Percentiles rank a stretch among this genome's conserved stretches.
Evolutionary conservation across 169 alveolate species (phyloP).

Genomic region (Plasmodium fragile): DNA sequence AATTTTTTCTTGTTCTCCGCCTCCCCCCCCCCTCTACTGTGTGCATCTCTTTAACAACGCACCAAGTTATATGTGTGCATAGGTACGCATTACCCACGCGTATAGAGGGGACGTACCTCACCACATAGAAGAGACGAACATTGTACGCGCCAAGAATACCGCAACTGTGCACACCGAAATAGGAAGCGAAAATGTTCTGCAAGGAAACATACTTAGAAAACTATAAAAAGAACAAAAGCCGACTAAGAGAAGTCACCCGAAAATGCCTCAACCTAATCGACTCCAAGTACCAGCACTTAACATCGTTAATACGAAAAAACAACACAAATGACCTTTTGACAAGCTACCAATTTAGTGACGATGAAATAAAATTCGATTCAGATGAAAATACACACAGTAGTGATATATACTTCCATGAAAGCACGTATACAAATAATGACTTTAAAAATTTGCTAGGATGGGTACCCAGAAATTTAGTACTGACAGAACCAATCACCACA

Average conservation of each 20-base stretch:
- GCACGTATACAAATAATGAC: slow-evolving; percentile 61
- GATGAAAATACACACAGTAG: slow-evolving; percentile 25
- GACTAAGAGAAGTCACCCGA: slow-evolving; percentile 38
- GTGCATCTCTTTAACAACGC: slow-evolving; percentile 3
- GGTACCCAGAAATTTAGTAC: slow-evolving; percentile 65
- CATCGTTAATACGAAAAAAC: slow-evolving; percentile 16
- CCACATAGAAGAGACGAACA: neutral
- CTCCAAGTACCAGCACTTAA: slow-evolving; percentile 21
- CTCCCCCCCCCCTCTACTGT: neutral
- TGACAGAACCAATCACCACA: slow-evolving; percentile 27
- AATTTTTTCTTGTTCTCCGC: neutral
- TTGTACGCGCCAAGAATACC: neutral
- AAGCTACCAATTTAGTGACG: slow-evolving; percentile 70
- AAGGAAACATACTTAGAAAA: slow-evolving; percentile 25
- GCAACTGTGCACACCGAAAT: neutral
- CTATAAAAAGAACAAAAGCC: slow-evolving; percentile 35
- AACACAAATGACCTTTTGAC: slow-evolving; percentile 9
- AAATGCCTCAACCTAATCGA: slow-evolving; percentile 50
- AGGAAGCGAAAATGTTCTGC: slow-evolving; percentile 36
- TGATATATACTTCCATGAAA: slow-evolving; percentile 43
- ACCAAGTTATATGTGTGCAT: neutral
- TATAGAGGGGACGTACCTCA: neutral
- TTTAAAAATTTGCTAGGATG: slow-evolving; percentile 75
- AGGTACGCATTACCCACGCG: neutral
- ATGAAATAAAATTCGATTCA: slow-evolving; percentile 64